Evolutionary conservation across 441 rosid genomes (phyloP), one percentile per base, ranked within the genome.

Genomic region (Gossypium lobatum): DNA sequence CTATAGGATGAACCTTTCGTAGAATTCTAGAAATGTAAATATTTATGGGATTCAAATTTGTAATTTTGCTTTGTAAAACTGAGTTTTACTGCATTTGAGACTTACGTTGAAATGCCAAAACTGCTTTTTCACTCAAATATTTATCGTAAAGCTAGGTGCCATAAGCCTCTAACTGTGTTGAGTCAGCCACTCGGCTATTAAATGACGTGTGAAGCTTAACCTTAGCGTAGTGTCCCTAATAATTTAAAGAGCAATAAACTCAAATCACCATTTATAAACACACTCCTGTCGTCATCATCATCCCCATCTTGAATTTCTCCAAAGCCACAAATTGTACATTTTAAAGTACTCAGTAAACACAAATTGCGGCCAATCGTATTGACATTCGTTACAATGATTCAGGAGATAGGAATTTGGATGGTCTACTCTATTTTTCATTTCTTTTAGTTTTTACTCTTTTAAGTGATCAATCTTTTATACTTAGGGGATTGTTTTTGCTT

Each of bases 61-160:
- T 82, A 82, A 73, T 46, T 70, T 61, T 59, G 78, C 37, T 70
- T 78, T 77, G 73, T 81, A 75, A 67, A 46, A 72, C 62, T 20
- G 64, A 53, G 58, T 73, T 75, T 69, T 62, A 55, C 64, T 64
- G 66, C 31, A 72, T 64, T 57, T 72, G 75, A 75, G 70, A 73
- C 48, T 61, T 61, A 8, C 57, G 59, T 73, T 66, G 67, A 72
- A 63, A 70, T 77, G 62, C 31, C 71, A 34, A 68, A 14, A 59
- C 7, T 8, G 7, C 20, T n/a, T 26, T 18, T 17, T 18, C 28
- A 11, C 17, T 10, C 57, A n/a, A 48, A 45, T 57, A 10, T 23
- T 55, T 45, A n/a, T 14, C 23, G 7, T 18, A 3, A 55, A 16
- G 16, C 10, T 17, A 75, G 77, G 71, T 64, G 23, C 25, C 11